phyloP scores from a whole-genome alignment of 2,329 filamentous ascomycete species.

The Sarocladium strictum region DNA sequence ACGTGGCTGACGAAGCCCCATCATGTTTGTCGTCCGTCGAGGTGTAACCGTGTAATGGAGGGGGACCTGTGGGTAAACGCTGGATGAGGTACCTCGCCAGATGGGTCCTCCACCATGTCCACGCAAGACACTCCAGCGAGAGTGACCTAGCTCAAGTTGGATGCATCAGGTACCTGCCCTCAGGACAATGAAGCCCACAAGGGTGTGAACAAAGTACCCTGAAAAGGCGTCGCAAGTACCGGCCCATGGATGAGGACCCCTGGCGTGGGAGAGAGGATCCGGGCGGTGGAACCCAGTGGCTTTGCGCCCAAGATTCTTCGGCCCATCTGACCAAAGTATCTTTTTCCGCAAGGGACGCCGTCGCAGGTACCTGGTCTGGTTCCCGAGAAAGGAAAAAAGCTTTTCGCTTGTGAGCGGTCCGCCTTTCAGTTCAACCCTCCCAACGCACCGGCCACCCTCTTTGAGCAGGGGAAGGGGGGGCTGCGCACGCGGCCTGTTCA shows the following conservation, averaged over 20 bases:
- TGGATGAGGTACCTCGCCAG: neutral
- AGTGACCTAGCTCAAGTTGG: neutral
- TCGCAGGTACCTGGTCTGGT: neutral
- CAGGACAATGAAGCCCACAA: neutral
- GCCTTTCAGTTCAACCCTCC: neutral
- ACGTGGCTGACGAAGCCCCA: neutral
- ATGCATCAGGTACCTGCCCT: neutral
- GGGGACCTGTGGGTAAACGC: neutral
- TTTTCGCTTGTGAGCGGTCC: slow-evolving; percentile 9
- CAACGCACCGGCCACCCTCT: slow-evolving; percentile 2
- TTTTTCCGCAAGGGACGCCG: neutral
- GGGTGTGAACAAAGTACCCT: neutral
- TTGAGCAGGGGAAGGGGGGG: neutral
- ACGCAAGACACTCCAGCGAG: neutral
- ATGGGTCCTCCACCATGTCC: neutral
- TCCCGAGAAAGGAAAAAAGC: neutral
- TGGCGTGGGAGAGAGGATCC: neutral
- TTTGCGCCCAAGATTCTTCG: neutral
- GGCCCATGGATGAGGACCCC: slow-evolving; percentile 1
- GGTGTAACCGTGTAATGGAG: too few relatives aligned
- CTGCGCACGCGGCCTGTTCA: neutral
- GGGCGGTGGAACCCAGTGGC: neutral
- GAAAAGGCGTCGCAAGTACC: slow-evolving; percentile 4
- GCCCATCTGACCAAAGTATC: neutral
- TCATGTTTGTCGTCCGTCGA: neutral